Percentiles rank a stretch among this genome's conserved stretches.
Conservation (phyloP, 1,284 basidiomycete species). For the Leccinum solheimii region DNA sequence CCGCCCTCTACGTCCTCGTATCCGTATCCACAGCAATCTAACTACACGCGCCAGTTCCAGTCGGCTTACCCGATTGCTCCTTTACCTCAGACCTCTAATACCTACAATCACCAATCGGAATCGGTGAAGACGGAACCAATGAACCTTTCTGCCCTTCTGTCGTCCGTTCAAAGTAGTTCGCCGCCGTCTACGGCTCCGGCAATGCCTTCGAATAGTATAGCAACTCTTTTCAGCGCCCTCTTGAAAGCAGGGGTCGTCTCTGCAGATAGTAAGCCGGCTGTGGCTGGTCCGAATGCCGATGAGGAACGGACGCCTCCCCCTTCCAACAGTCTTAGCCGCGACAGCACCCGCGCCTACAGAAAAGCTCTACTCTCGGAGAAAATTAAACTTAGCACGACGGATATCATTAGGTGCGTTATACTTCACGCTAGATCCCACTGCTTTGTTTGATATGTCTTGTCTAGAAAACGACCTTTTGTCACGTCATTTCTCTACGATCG, state of each 20-base stretch:
- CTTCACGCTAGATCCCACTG: not conserved
- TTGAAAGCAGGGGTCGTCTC: conserved; percentile 75
- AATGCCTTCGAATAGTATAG: conserved; percentile 46
- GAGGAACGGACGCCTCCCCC: conserved; percentile 41
- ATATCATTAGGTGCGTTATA: conserved; percentile 67
- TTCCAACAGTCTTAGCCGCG: conserved; percentile 42
- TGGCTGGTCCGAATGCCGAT: conserved; percentile 46
- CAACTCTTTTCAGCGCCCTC: conserved; percentile 63
- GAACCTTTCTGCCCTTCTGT: conserved; percentile 31
- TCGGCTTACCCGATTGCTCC: conserved; percentile 18
- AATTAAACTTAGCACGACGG: conserved; percentile 68
- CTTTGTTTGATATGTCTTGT: conserved; percentile 11
- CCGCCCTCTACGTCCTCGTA: conserved; percentile 33
- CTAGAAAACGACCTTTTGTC: conserved; percentile 64
- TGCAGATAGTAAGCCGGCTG: conserved; percentile 50
- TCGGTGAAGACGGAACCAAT: conserved; percentile 33
- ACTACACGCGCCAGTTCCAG: conserved; percentile 26
- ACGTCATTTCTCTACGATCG: conserved; percentile 71
- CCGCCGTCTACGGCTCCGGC: conserved; percentile 31
- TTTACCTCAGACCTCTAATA: conserved; percentile 15
- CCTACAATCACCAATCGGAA: conserved; percentile 28
- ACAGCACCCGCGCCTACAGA: conserved; percentile 68
- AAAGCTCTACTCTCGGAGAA: conserved; percentile 68
- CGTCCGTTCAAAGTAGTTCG: conserved; percentile 25
- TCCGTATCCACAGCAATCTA: conserved; percentile 33